Evolutionary conservation across 169 alveolate species (phyloP), one percentile per base, ranked within the genome.

Genomic region (Cryptosporidium meleagridis): DNA sequence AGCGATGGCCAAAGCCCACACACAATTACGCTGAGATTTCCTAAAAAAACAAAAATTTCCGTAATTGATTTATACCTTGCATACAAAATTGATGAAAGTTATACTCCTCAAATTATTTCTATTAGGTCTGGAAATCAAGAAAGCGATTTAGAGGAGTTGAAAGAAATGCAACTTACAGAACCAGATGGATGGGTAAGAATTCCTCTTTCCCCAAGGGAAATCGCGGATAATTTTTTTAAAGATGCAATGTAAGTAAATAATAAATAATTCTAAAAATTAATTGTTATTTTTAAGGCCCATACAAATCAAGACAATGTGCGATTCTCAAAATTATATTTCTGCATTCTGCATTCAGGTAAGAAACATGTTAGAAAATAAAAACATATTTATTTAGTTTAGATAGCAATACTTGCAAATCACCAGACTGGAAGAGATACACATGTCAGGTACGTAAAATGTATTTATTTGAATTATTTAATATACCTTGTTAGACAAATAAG

Each of bases 381-480:
- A 41, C 48, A 10, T 0, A 12, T 16, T 70, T 45, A 70, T 29
- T 70, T 33, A 41, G 0, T 94, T 8, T 94, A 95, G 93, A 93
- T 95, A 35, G 92, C 94, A 91, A 92, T 95, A 52, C 85, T 93
- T 62, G 93, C 94, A 68, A 95, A 93, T 61, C 95, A 92, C 84
- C 96, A 94, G 80, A 91, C 94, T 67, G 97, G 97, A 31, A 87
- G 95, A 70, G 97, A 95, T 70, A 93, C 96, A 5, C 96, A 95
- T 70, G 93, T 95, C 48, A 85, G 97, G 70, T 95, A 94, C 91
- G 94, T 48, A 86, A 92, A 89, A 4, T 26, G n/a, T 62, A 2
- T 21, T 29, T 9, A 10, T 29, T 39, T 80, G 41, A 12, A 18
- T 26, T 41, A 0, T 33, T 62, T n/a, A 2, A 62, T 61, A 2